Evolutionary conservation across 495 filamentous ascomycete genomes (phyloP), one percentile per base, ranked within the genome.

Genomic region (Eremomyces bilateralis): DNA sequence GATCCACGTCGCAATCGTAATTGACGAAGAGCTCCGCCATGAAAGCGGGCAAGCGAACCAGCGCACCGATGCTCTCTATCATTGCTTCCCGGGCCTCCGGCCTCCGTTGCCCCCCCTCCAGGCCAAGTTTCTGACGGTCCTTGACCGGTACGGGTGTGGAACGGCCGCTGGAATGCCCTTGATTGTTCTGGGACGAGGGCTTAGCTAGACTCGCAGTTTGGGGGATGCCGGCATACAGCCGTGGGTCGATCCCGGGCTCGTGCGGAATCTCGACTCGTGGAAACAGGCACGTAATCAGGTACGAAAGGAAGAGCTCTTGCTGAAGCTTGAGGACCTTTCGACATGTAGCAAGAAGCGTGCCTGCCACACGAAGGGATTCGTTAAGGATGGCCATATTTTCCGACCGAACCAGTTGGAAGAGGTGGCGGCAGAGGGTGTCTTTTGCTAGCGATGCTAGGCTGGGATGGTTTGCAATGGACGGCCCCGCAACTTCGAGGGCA

Each of bases 11-110:
- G 42, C 84, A 95, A 55, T 99, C 88, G 48, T 99, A 99, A 56
- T 99, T 99, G 54, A 94, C 69, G 44, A 88, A 95, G 12, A 99
- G 64, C 51, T 99, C 88, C 15, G 80, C 73, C 69, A 95, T 82
- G 45, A 82, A 95, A 33, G 71, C 80, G 1, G 88, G 83, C 54
- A 95, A 92, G 18, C 90, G 67, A 20, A 80, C 77, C 29, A 99
- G 62, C 19, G 81, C 78, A 29, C 85, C 83, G 21, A 99, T 73
- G 41, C 77, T 92, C 54, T 99, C 88, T 6, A 99, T 83, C 88
- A 99, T 99, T 20, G 88, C 88, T 53, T 99, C 90, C 42, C 90
- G 63, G 30, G 88, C 80, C 48, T 95, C 88, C 3, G 88, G 88
- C 45, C 82, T 91, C 33, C 88, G 67, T 1, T 76, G 68, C 20